phyloP scores from a whole-genome alignment of 208 protist species.

The Acanthamoeba rhysodes region DNA sequence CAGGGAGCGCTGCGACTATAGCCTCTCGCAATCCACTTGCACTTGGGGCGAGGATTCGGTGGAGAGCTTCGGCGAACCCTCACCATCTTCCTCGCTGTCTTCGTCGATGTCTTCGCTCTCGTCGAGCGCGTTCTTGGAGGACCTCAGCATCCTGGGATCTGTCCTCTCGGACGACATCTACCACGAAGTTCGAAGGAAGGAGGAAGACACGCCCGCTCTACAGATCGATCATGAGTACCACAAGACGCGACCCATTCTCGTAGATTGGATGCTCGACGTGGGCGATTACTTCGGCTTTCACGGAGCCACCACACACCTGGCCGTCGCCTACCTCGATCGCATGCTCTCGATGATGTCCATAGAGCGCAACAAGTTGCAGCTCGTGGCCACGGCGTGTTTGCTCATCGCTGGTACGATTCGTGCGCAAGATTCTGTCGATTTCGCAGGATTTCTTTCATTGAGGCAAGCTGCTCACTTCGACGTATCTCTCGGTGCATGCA shows the following conservation, averaged over 20 bases:
- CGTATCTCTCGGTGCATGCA: background rate
- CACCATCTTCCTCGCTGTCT: background rate
- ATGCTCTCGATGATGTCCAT: constrained; percentile 32
- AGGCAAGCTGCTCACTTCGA: background rate
- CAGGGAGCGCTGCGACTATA: background rate
- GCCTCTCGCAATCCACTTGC: background rate
- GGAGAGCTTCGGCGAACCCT: background rate
- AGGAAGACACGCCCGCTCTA: background rate
- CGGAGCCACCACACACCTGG: constrained; percentile 50
- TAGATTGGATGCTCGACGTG: constrained; percentile 63
- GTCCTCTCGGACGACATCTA: constrained; percentile 51
- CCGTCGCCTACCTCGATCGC: constrained; percentile 64
- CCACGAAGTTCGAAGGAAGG: background rate
- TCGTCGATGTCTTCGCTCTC: background rate
- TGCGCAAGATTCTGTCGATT: background rate
- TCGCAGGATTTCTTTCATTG: background rate
- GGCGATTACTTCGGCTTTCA: constrained; percentile 60
- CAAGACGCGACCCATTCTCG: constrained; percentile 41
- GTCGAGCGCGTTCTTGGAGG: background rate
- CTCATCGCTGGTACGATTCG: constrained; percentile 31
- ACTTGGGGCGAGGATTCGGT: background rate
- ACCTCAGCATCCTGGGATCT: background rate
- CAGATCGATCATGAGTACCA: constrained; percentile 38
- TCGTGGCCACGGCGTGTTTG: constrained; percentile 47
- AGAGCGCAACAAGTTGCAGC: constrained; percentile 37